Conservation (phyloP, 2,329 filamentous ascomycete genomes). For the Clonostachys sp. region DNA sequence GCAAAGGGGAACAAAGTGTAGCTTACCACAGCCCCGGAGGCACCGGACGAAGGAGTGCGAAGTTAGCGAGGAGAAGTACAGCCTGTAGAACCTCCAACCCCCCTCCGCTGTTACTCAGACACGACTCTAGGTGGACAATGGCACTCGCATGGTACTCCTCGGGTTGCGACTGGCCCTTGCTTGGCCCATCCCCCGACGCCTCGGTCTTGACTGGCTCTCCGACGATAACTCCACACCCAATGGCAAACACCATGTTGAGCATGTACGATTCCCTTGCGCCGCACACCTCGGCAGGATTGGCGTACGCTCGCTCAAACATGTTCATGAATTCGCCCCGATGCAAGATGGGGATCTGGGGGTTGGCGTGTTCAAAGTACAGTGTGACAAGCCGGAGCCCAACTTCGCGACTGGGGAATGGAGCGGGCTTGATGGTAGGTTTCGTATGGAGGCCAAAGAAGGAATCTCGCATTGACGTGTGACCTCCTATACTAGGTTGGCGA, state of each 20-base stretch:
- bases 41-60: conserved; percentile 85
- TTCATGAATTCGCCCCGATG: conserved; percentile 87
- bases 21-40: conserved; percentile 81
- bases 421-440: conserved; percentile 80
- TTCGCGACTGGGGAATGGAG: conserved; percentile 74
- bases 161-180: conserved; percentile 58
- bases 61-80: conserved; percentile 85
- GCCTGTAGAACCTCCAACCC: conserved; percentile 89
- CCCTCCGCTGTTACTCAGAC: conserved; percentile 80
- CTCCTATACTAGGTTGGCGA: conserved; percentile 13
- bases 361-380: conserved; percentile 93
- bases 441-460: conserved; percentile 97
- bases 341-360: conserved; percentile 90
- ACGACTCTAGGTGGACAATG: conserved; percentile 85
- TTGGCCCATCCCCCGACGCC: conserved; percentile 24
- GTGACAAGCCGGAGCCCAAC: conserved; percentile 69
- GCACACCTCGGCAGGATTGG: conserved; percentile 58
- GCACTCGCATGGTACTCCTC: conserved; percentile 96
- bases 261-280: conserved; percentile 84
- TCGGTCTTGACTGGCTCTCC: conserved; percentile 53
- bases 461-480: conserved; percentile 82
- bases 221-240: conserved; percentile 89
- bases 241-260: conserved; percentile 95
- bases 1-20: neutral
- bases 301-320: conserved; percentile 79